A percentile compares a stretch with the other conserved stretches of the same genome.
Evolutionary conservation across 1,284 basidiomycete species (phyloP).

Genomic region (Apiotrichum siamense): DNA sequence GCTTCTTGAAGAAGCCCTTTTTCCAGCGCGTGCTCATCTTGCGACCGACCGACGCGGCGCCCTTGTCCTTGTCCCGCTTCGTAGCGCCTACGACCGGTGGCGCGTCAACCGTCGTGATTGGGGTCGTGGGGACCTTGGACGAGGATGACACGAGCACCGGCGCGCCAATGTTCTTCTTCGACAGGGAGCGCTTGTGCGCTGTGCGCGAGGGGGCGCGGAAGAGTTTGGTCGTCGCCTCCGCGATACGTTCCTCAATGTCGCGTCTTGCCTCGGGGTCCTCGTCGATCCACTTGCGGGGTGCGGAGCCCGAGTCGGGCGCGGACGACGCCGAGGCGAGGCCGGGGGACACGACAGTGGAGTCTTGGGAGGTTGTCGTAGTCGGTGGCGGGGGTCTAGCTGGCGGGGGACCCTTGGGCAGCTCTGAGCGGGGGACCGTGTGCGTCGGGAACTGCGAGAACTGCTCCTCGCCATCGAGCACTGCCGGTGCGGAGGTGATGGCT

Average conservation of each 20-base stretch:
- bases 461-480: not conserved
- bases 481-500: not conserved
- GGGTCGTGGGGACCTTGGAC: constrained; percentile 23
- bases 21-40: constrained; percentile 30
- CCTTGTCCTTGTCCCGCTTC: not conserved
- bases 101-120: constrained; percentile 5
- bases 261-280: constrained; percentile 32
- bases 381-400: constrained; percentile 12
- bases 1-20: constrained; percentile 32
- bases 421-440: constrained; percentile 3
- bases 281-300: constrained; percentile 13
- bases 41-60: not conserved
- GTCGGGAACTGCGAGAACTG: not conserved
- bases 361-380: not conserved
- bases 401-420: constrained; percentile 12
- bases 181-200: constrained; percentile 15
- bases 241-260: constrained; percentile 43
- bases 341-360: not conserved
- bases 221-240: constrained; percentile 39
- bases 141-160: constrained; percentile 38
- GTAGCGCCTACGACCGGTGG: not conserved
- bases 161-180: constrained; percentile 28
- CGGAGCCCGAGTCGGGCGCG: not conserved
- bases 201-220: constrained; percentile 33
- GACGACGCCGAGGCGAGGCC: not conserved